Evolutionary conservation across 2,329 filamentous ascomycete species (phyloP), one percentile per base, ranked within the genome.

Genomic region (Parastagonospora nodorum): DNA sequence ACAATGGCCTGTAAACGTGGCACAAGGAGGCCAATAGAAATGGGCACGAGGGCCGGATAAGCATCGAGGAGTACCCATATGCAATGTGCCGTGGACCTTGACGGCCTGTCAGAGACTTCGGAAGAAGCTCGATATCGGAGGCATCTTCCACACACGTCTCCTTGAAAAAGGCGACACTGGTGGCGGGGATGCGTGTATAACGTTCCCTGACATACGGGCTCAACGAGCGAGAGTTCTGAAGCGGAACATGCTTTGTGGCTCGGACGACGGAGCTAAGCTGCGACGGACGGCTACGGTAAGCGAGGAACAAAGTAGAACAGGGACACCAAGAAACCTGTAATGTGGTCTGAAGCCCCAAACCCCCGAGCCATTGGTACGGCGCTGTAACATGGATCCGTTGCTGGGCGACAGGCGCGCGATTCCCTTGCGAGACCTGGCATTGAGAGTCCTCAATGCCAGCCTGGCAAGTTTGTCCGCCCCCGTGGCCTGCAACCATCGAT

Each of bases 141-240:
- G 61, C 63, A 53, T 64, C 63, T 66, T 55, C 55, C 63, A 64
- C 60, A 33, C 58, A 30, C 56, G 48, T 48, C 55, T 36, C 60
- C 55, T 55, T 61, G 40, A 61, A n/a, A 64, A 63, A 49, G 55
- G 51, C 35, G 53, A 54, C 42, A 66, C 56, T 55, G 56, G 55
- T 63, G 60, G 53, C 50, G 60, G 61, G 58, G 56, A 14, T 37
- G 49, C 49, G 48, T 42, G 39, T 30, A 32, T 24, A 44, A 35
- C 49, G 30, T 51, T 51, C 61, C 61, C 63, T 64, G 39, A 53
- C 57, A 45, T 48, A 53, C 55, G 58, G 55, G 59, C 51, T 63
- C 59, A 42, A 57, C 49, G 53, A 50, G 55, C 60, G 48, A 53
- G 45, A 46, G 40, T 56, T 60, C 58, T 50, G 37, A 52, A 16